Conservation (phyloP, 2,329 filamentous ascomycete species). For the Ceratocystis smalleyi region DNA sequence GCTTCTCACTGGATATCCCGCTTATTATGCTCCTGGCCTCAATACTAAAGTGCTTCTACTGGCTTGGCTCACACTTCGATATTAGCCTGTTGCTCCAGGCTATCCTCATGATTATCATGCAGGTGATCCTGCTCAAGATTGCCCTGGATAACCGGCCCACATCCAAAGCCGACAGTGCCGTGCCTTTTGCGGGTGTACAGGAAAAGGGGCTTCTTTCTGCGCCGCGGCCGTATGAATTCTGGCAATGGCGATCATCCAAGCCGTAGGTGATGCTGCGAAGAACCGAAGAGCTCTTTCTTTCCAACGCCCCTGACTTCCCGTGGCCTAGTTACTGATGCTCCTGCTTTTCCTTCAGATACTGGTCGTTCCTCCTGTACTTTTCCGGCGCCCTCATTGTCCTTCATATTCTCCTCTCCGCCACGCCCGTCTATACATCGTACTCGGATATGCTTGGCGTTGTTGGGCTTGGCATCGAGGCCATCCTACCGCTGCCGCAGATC, state of each 20-base stretch:
- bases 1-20: conserved; percentile 56
- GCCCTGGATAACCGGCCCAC: conserved; percentile 51
- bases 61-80: conserved; percentile 51
- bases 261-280: conserved; percentile 34
- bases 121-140: conserved; percentile 48
- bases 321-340: background rate
- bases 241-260: conserved; percentile 62
- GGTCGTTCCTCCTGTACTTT: conserved; percentile 60
- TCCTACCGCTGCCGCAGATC: conserved; percentile 67
- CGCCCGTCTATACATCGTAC: conserved; percentile 47
- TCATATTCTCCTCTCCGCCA: conserved; percentile 51
- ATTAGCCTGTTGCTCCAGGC: conserved; percentile 47
- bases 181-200: conserved; percentile 41
- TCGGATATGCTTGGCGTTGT: conserved; percentile 54
- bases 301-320: background rate
- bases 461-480: conserved; percentile 65
- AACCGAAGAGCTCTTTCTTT: background rate
- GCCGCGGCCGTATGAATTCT: conserved; percentile 58
- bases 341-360: conserved; percentile 42
- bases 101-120: conserved; percentile 49
- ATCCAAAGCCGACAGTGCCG: conserved; percentile 40
- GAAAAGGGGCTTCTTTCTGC: conserved; percentile 22
- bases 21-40: conserved; percentile 58
- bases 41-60: conserved; percentile 54
- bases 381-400: conserved; percentile 43